Percentiles rank a stretch among this genome's conserved stretches.
Conservation (phyloP, 106 monocot species). For the Platanthera zijinensis region DNA sequence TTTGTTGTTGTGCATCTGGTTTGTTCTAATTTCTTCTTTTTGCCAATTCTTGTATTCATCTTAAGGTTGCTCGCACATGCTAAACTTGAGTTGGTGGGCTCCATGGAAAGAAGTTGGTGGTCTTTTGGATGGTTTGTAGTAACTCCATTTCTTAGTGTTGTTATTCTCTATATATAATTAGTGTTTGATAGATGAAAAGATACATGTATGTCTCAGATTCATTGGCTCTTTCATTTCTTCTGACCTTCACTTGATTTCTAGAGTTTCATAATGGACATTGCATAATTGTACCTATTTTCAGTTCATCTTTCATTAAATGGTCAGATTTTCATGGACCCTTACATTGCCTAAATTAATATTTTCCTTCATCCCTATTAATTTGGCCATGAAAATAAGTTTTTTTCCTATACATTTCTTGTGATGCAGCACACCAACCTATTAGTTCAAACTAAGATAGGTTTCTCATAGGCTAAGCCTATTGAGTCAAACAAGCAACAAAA, state of each 20-base stretch:
- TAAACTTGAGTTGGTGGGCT: conserved; percentile 71
- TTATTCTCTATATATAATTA: not conserved
- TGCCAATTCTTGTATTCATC: conserved; percentile 5
- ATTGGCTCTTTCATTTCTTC: not conserved
- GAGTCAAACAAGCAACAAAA: too few relatives aligned
- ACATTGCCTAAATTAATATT: too few relatives aligned
- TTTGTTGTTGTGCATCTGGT: not conserved
- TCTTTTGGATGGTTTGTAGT: conserved; percentile 74
- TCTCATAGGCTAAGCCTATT: too few relatives aligned
- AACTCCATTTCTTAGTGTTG: not conserved
- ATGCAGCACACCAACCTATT: too few relatives aligned
- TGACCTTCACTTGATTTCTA: not conserved
- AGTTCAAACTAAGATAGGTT: too few relatives aligned
- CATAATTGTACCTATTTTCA: not conserved
- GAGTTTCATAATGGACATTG: not conserved
- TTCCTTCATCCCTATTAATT: too few relatives aligned
- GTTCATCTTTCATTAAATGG: not conserved
- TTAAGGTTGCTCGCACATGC: conserved; percentile 91
- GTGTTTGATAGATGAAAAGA: not conserved
- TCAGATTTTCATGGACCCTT: not conserved
- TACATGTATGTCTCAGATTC: not conserved
- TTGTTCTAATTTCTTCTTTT: not conserved
- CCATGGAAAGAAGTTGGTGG: conserved; percentile 71
- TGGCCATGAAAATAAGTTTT: too few relatives aligned
- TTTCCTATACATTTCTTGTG: too few relatives aligned